Conservation (phyloP, 78 protist genomes). For the Polysphondylium violaceum region DNA sequence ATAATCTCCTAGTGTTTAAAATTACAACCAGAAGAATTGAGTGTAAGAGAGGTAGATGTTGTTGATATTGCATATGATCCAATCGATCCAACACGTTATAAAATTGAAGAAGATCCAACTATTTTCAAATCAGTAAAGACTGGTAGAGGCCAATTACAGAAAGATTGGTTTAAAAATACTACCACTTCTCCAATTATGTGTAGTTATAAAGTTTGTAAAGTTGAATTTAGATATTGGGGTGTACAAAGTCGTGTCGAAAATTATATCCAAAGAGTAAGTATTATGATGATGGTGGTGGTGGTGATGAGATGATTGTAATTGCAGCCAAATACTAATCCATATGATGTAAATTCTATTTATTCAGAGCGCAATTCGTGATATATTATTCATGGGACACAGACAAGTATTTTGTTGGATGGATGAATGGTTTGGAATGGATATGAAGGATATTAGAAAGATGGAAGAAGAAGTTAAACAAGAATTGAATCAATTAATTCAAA, state of each 20-base stretch:
- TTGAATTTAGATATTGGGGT: slow-evolving; percentile 90
- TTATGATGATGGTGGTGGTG: neutral
- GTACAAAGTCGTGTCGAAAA: slow-evolving; percentile 87
- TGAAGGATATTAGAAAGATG: slow-evolving; percentile 81
- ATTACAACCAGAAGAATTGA: slow-evolving; percentile 36
- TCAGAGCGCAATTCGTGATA: slow-evolving; percentile 65
- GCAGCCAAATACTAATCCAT: neutral
- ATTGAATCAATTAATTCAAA: slow-evolving; percentile 15
- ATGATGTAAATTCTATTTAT: neutral
- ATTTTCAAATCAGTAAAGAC: slow-evolving; percentile 81
- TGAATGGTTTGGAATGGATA: slow-evolving; percentile 88
- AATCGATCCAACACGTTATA: slow-evolving; percentile 76
- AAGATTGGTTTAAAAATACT: slow-evolving; percentile 64
- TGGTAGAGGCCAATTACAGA: slow-evolving; percentile 87
- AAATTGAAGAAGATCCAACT: slow-evolving; percentile 86
- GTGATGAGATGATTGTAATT: no score
- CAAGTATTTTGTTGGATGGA: slow-evolving; percentile 92
- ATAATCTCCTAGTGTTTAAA: slow-evolving; percentile 20
- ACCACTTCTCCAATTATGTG: slow-evolving; percentile 75
- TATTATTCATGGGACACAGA: slow-evolving; percentile 83
- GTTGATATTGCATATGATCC: slow-evolving; percentile 78
- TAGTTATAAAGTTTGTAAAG: slow-evolving; percentile 87
- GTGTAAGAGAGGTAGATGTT: slow-evolving; percentile 30
- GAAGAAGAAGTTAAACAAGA: slow-evolving; percentile 82
- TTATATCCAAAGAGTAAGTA: slow-evolving; percentile 59